Conservation (phyloP, 2,329 filamentous ascomycete genomes). For the Clonostachys sp. region DNA sequence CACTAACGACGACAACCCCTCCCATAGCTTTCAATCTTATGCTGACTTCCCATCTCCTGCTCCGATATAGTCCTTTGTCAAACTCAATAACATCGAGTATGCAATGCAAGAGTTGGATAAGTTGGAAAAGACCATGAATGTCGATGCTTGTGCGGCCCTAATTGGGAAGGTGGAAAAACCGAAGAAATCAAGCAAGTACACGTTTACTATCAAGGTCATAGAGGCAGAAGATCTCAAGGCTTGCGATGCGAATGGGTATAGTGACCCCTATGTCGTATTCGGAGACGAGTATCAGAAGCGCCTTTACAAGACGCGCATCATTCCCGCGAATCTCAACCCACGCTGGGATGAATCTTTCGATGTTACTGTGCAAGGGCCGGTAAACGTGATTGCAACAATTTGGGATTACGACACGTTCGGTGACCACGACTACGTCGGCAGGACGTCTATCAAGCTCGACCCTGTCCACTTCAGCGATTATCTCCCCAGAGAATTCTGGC, state of each 20-base stretch:
- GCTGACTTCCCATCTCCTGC: conserved; percentile 14
- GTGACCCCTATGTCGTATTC: conserved; percentile 94
- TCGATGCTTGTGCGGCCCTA: conserved; percentile 82
- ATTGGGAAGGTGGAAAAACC: conserved; percentile 64
- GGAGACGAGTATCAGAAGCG: conserved; percentile 98
- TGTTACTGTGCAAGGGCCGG: conserved; percentile 83
- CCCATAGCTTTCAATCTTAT: background rate
- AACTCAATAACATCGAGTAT: conserved; percentile 96
- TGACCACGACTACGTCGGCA: conserved; percentile 94
- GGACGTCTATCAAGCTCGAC: conserved; percentile 96
- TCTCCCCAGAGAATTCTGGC: conserved; percentile 92
- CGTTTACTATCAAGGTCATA: conserved; percentile 98
- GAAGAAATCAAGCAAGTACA: conserved; percentile 78
- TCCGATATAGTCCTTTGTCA: conserved; percentile 75
- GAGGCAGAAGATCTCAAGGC: conserved; percentile 97
- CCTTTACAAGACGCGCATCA: conserved; percentile 87
- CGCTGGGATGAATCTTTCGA: conserved; percentile 97
- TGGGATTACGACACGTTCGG: conserved; percentile 99
- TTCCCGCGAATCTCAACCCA: conserved; percentile 86
- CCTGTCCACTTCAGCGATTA: conserved; percentile 97
- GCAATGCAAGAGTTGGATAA: conserved; percentile 89
- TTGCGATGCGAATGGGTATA: conserved; percentile 91
- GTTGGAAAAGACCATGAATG: conserved; percentile 83
- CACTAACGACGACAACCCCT: background rate
- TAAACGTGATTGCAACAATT: conserved; percentile 94